Evolutionary conservation across 805 yeast species (phyloP), one percentile per base, ranked within the genome.

Genomic region (Wickerhamomyces bisporus): DNA sequence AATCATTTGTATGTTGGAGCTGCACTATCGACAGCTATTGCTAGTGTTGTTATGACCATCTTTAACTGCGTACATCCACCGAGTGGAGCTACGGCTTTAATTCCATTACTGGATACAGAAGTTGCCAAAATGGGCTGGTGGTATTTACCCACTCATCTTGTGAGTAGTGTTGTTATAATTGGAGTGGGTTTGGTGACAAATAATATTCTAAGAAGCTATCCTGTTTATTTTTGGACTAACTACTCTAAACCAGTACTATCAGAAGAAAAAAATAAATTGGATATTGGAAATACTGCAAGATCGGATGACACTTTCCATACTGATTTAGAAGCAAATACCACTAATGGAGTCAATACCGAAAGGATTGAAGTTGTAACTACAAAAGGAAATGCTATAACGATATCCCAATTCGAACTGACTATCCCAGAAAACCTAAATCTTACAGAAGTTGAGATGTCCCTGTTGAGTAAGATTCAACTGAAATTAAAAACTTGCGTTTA

Each of bases 51-150:
- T 3, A 78, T 78, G 82, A 58, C 71, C 12, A 43, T 77, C 1
- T 55, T 68, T 5, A 76, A 76, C 43, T 71, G 79, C 41, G 73
- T 77, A 1, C 86, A 81, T 52, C 87, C 87, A 0, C 87, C 87
- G 0, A 79, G 81, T 1, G 87, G 87, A 3, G 86, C 86, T 1
- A 70, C 81, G 9, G 85, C 86, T 0, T 50, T 80, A 26, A 56
- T 80, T 8, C 83, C 86, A 0, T 58, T 69, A 2, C 49, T 72
- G 0, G 80, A 77, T 36, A 70, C 53, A 1, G 45, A 50, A 7
- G 61, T 78, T 4, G 54, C 75, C 11, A 45, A 35, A 3, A 63
- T 79, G 70, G 72, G 85, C 34, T 80, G 86, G 87, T 75, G 80
- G 75, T 79, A 71, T 47, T 49, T 80, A 21, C 80, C 82, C 0